phyloP scores from a whole-genome alignment of 2,329 filamentous ascomycete genomes.

The Aspergillus sojae region DNA sequence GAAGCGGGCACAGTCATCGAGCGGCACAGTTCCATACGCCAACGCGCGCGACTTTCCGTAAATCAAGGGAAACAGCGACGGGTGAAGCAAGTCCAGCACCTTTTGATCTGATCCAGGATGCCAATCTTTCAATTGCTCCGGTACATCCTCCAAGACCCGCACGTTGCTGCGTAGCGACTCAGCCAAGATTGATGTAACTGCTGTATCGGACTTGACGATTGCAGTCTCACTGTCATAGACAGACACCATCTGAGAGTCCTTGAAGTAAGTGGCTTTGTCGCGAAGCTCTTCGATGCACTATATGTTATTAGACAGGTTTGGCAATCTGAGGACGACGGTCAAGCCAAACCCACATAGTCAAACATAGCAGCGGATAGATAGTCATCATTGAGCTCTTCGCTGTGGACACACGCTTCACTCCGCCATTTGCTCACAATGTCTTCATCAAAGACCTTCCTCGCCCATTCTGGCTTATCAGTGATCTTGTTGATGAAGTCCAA shows the following conservation, averaged over 20 bases:
- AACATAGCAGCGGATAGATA: background rate
- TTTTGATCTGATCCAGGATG: conserved; percentile 60
- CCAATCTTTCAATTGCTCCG: conserved; percentile 59
- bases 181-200: conserved; percentile 45
- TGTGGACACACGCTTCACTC: conserved; percentile 23
- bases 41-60: conserved; percentile 32
- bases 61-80: conserved; percentile 51
- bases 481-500: conserved; percentile 24
- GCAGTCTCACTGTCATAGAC: conserved; percentile 2
- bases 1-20: conserved; percentile 26
- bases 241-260: background rate
- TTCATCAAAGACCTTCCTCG: conserved; percentile 43
- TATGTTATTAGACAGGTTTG: background rate
- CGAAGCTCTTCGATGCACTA: conserved; percentile 4
- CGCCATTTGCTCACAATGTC: conserved; percentile 37
- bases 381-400: background rate
- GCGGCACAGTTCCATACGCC: conserved; percentile 16
- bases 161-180: conserved; percentile 51
- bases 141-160: conserved; percentile 51
- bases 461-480: conserved; percentile 47
- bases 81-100: conserved; percentile 67
- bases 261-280: background rate
- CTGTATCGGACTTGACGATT: conserved; percentile 38
- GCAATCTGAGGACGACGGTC: too few relatives aligned
- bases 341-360: background rate